Percentiles rank a stretch among this genome's conserved stretches.
Evolutionary conservation across 2,329 filamentous ascomycete species (phyloP).

Genomic region (Albophoma yamanashiensis): DNA sequence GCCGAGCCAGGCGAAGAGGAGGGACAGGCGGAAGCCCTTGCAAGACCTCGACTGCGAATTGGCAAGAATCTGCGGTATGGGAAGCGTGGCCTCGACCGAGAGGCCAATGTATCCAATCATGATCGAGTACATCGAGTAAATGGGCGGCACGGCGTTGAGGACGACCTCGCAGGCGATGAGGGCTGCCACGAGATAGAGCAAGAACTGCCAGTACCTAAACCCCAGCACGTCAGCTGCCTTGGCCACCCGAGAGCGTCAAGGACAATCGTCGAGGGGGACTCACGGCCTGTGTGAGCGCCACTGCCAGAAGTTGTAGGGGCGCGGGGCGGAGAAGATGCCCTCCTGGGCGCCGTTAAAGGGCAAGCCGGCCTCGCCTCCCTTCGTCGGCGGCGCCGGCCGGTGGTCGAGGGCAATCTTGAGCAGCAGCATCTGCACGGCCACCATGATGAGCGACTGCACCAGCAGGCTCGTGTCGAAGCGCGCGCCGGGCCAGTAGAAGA

Average conservation of each 20-base stretch:
- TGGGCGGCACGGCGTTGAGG: slow-evolving; percentile 41
- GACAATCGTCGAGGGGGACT: slow-evolving; percentile 13
- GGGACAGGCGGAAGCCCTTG: slow-evolving; percentile 66
- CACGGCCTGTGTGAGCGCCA: slow-evolving; percentile 63
- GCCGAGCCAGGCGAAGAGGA: slow-evolving; percentile 67
- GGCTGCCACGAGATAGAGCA: slow-evolving; percentile 53
- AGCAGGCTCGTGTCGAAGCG: slow-evolving; percentile 54
- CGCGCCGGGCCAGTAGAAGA: slow-evolving; percentile 61
- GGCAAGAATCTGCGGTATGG: slow-evolving; percentile 65
- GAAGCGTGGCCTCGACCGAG: slow-evolving; percentile 69
- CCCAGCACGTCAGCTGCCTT: background rate
- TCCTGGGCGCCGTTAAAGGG: slow-evolving; percentile 50
- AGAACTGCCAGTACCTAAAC: slow-evolving; percentile 64
- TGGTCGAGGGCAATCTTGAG: slow-evolving; percentile 60
- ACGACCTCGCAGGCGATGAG: slow-evolving; percentile 58
- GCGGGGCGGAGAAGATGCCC: slow-evolving; percentile 25
- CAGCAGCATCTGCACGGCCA: slow-evolving; percentile 50
- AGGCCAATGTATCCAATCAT: slow-evolving; percentile 67
- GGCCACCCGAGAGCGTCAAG: background rate
- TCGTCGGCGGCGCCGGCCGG: slow-evolving; percentile 47
- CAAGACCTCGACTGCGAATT: slow-evolving; percentile 61
- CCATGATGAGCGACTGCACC: slow-evolving; percentile 55
- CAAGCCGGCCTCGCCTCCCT: slow-evolving; percentile 46
- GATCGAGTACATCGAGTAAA: slow-evolving; percentile 57
- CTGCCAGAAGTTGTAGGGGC: slow-evolving; percentile 75